Evolutionary conservation across 305 asterid genomes (phyloP), one percentile per base, ranked within the genome.

Genomic region (Solanum hybrid): DNA sequence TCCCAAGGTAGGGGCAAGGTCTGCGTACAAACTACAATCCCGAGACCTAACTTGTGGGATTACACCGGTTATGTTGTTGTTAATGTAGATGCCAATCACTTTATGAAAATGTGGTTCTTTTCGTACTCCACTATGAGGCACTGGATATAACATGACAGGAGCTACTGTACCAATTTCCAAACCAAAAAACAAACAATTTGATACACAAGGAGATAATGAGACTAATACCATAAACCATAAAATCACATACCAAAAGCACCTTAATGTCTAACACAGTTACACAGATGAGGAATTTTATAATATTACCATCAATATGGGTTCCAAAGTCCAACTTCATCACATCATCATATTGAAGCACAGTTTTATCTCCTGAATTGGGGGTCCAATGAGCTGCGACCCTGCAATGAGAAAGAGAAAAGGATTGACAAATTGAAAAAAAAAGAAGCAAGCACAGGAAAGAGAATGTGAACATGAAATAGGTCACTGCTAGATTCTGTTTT

Each of bases 371-470:
- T 83, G 95, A 82, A 92, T 97, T 97, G 90, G 99, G 99, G 45
- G 99, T 97, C 98, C 98, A 97, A 89, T 97, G 99, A 84, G 99
- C 99, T 87, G 99, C 99, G 89, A 97, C 99, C 99, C 99, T 97
- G 93, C 89, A 32, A 32, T 32, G 14, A 39, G 51, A 10, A 88
- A 51, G 81, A 79, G 41, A 91, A 41, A 73, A 31, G 37, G 90
- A 89, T 15, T 29, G 70, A n/a, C 8, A 20, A 12, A 6, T 27
- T 3, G 22, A 14, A 41, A 12, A 45, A 51, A 51, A 51, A 7
- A 33, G 34, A 93, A 45, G 26, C 17, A 45, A 76, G 41, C 34
- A 79, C 68, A 81, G 73, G 78, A 86, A 83, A 41, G 37, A 13
- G 39, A 45, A 83, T 84, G 88, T 2, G 36, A 31, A 10, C 5